Evolutionary conservation across 1,139 yeast genomes (phyloP).

Genomic region (Taphrina deformans): DNA sequence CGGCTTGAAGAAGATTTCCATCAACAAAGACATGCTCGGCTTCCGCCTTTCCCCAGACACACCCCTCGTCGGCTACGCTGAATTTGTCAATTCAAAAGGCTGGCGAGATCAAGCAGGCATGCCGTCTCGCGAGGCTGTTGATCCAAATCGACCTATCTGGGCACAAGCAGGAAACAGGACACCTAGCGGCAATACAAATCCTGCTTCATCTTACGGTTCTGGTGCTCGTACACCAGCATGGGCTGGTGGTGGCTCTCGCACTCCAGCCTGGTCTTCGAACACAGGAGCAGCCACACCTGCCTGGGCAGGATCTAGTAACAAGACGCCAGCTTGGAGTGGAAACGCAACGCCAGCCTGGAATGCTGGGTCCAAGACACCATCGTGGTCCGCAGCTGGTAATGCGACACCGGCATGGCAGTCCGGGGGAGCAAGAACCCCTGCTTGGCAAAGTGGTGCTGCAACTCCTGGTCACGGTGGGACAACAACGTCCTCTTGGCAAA

Average conservation of each 20-base stretch:
- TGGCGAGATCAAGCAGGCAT: slow-evolving; percentile 37
- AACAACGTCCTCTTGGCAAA: not conserved
- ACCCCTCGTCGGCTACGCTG: slow-evolving; percentile 70
- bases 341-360: slow-evolving; percentile 44
- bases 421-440: slow-evolving; percentile 35
- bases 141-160: slow-evolving; percentile 43
- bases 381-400: slow-evolving; percentile 44
- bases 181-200: slow-evolving; percentile 47
- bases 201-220: slow-evolving; percentile 49
- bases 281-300: slow-evolving; percentile 44
- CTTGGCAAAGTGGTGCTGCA: slow-evolving; percentile 22
- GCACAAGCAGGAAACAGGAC: slow-evolving; percentile 41
- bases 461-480: slow-evolving; percentile 8
- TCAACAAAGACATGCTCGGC: slow-evolving; percentile 72
- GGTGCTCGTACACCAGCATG: slow-evolving; percentile 62
- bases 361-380: slow-evolving; percentile 44
- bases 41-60: slow-evolving; percentile 55
- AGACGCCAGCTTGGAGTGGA: slow-evolving; percentile 46
- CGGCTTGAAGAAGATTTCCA: slow-evolving; percentile 82
- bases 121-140: slow-evolving; percentile 43
- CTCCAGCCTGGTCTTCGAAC: slow-evolving; percentile 54
- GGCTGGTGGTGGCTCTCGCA: slow-evolving; percentile 55
- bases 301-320: slow-evolving; percentile 40
- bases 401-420: slow-evolving; percentile 46
- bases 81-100: slow-evolving; percentile 62